phyloP scores from a whole-genome alignment of 495 filamentous ascomycete species.

The Stereocaulon alpinum region DNA sequence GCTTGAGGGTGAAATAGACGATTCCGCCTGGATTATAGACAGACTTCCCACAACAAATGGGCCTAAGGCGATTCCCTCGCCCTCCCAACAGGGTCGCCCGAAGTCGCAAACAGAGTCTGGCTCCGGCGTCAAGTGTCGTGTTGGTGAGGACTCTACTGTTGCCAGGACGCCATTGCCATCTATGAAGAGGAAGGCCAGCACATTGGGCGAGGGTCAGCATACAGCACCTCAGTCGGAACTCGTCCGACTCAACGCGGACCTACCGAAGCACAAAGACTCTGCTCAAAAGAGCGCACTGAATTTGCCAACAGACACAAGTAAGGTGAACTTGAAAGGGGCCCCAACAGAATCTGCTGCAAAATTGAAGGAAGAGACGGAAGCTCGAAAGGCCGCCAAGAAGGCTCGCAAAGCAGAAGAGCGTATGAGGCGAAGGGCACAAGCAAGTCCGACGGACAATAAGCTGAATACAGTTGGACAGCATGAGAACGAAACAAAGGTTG shows the following conservation, averaged over 20 bases:
- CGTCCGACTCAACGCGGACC: background rate
- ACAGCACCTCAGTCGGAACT: background rate
- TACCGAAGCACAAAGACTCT: background rate
- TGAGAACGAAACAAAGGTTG: too few relatives aligned
- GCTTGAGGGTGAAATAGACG: constrained; percentile 6
- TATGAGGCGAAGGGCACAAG: too few relatives aligned
- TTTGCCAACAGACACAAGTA: background rate
- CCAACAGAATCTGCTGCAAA: background rate
- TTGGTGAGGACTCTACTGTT: too few relatives aligned
- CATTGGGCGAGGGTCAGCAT: background rate
- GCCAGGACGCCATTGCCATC: background rate
- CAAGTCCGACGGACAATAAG: too few relatives aligned
- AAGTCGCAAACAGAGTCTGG: too few relatives aligned
- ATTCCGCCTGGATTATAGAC: background rate
- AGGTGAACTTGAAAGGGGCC: background rate
- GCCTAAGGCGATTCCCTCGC: too few relatives aligned
- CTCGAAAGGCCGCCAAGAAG: background rate
- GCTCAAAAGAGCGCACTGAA: background rate
- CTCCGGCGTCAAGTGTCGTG: too few relatives aligned
- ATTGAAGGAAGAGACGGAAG: background rate
- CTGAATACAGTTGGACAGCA: too few relatives aligned
- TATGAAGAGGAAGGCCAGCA: background rate
- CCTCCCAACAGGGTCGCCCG: background rate
- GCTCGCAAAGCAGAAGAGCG: background rate
- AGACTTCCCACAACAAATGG: background rate